phyloP scores from a whole-genome alignment of 1,139 yeast genomes.

The Geotrichum fermentans region DNA sequence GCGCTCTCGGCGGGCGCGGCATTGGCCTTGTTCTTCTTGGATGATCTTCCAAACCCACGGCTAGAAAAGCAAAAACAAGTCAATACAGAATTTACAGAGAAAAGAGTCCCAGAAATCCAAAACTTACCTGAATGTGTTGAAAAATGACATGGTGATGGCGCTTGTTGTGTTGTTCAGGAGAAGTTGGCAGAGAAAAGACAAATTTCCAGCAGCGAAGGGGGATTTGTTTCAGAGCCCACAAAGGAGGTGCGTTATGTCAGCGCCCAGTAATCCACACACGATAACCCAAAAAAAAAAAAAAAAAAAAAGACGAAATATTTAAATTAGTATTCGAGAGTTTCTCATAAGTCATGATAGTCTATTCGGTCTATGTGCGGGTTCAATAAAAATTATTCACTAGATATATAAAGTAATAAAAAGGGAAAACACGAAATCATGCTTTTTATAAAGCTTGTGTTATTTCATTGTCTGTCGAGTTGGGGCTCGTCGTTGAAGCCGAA shows the following conservation, averaged over 20 bases:
- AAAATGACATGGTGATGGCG: constrained; percentile 39
- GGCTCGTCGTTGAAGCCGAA: background rate
- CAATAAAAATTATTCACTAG: background rate
- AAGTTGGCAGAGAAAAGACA: background rate
- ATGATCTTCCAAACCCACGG: constrained; percentile 60
- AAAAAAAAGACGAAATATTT: no score
- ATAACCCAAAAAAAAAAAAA: no score
- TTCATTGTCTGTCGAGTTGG: constrained; percentile 11
- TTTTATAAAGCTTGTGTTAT: constrained; percentile 10
- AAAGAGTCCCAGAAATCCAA: no score
- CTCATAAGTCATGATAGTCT: no score
- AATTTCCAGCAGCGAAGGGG: no score
- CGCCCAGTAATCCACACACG: no score
- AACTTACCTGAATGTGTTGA: constrained; percentile 44
- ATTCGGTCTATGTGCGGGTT: no score
- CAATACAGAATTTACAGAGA: no score
- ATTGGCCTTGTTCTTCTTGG: constrained; percentile 44
- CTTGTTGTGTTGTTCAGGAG: background rate
- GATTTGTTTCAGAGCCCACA: no score
- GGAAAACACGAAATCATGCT: background rate
- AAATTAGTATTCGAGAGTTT: no score
- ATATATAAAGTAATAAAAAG: background rate
- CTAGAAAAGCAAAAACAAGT: background rate
- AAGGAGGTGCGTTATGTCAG: no score
- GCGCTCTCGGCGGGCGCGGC: constrained; percentile 22